Conservation (phyloP, 257 asterid genomes). For the Petrea volubilis region DNA sequence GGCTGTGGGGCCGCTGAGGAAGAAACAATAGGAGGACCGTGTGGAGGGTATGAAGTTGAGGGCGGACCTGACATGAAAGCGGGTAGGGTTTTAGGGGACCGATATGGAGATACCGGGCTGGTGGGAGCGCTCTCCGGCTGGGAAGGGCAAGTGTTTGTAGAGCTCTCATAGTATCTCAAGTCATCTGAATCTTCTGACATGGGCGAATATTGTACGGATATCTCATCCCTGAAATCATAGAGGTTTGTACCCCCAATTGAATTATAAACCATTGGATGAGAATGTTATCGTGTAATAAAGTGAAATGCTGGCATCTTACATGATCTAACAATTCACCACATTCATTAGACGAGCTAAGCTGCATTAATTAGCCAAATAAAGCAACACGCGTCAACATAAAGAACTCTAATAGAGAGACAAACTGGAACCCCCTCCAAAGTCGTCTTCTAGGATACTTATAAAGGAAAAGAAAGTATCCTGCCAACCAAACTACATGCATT, state of each 20-base stretch:
- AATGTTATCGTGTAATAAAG: too few relatives aligned
- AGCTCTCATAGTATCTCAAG: conserved; percentile 64
- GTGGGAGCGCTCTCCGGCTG: conserved; percentile 85
- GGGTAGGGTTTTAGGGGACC: conserved; percentile 62
- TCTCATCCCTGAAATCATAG: conserved; percentile 70
- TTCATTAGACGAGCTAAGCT: neutral
- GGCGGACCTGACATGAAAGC: conserved; percentile 48
- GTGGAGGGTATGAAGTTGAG: conserved; percentile 48
- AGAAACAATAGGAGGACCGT: conserved; percentile 34
- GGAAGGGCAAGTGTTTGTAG: conserved; percentile 52
- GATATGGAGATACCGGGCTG: conserved; percentile 89
- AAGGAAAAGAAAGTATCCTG: neutral
- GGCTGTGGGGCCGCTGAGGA: conserved; percentile 51
- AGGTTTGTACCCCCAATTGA: conserved; percentile 1
- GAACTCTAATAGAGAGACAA: neutral
- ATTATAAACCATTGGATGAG: neutral
- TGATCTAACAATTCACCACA: neutral
- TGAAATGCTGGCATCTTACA: too few relatives aligned
- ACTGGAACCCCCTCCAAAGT: neutral
- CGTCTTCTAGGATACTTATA: neutral
- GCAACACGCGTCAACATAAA: neutral
- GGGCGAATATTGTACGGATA: conserved; percentile 79
- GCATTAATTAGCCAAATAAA: neutral
- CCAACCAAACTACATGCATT: too few relatives aligned
- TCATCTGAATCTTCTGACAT: conserved; percentile 99